Conservation (phyloP, 2,329 filamentous ascomycete species). For the Coniochaeta ligniaria region DNA sequence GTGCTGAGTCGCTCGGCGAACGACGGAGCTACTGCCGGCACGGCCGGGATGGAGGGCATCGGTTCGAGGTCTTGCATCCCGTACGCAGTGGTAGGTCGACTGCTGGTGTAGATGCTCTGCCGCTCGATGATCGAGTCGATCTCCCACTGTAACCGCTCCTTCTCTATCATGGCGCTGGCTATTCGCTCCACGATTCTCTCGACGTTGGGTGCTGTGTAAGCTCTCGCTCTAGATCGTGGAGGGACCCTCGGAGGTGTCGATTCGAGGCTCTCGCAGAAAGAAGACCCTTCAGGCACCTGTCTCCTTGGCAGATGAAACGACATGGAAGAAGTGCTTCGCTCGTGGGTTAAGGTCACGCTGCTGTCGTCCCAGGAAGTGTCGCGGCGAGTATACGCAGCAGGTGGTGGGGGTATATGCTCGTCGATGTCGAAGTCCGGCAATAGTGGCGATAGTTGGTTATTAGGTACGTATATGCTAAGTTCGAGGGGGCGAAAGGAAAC, state of each 20-base stretch:
- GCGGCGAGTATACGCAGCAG: slow-evolving; percentile 26
- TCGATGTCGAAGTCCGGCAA: slow-evolving; percentile 41
- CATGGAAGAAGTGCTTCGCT: slow-evolving; percentile 41
- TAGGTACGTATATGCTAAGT: slow-evolving; percentile 42
- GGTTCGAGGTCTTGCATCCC: slow-evolving; percentile 37
- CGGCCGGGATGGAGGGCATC: slow-evolving; percentile 48
- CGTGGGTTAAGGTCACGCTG: slow-evolving; percentile 26
- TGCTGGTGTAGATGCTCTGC: slow-evolving; percentile 48
- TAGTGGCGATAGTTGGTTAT: slow-evolving; percentile 46
- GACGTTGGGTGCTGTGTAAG: slow-evolving; percentile 37
- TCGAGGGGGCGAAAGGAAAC: slow-evolving; percentile 47
- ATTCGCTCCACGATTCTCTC: slow-evolving; percentile 48
- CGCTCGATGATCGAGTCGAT: slow-evolving; percentile 55
- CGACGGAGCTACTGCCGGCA: slow-evolving; percentile 49
- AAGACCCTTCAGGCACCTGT: slow-evolving; percentile 25
- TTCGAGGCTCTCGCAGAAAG: slow-evolving; percentile 21
- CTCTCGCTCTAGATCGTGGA: slow-evolving; percentile 35
- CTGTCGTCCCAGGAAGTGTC: slow-evolving; percentile 21
- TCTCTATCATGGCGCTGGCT: slow-evolving; percentile 49
- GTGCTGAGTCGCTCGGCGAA: slow-evolving; percentile 48
- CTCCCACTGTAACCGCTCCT: slow-evolving; percentile 50
- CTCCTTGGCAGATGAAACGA: slow-evolving; percentile 50
- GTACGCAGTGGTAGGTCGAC: slow-evolving; percentile 44
- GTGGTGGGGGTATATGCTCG: slow-evolving; percentile 28
- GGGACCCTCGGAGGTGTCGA: slow-evolving; percentile 33